These are phyloP conservation scores for Pseudocercospora vitis DNA, from an alignment of 2,329 filamentous ascomycete genomes.

Conservation along the genomic window DNA sequence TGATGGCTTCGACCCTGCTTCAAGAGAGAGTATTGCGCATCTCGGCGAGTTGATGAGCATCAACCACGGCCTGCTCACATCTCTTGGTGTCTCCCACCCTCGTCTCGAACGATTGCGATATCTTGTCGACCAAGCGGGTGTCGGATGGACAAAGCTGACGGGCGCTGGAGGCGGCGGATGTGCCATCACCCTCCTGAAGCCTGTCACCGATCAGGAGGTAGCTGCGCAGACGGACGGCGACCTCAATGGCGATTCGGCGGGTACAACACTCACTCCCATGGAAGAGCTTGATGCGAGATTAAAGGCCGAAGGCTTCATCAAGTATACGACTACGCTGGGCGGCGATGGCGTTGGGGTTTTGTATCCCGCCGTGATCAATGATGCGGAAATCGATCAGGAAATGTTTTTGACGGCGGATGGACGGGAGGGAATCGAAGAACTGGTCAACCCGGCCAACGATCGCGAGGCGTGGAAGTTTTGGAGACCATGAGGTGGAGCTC, in stretches of 20 bases:
- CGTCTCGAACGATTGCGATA: conserved; percentile 88
- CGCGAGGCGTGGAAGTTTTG: conserved; percentile 41
- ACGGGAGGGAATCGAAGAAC: conserved; percentile 77
- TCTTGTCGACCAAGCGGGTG: conserved; percentile 80
- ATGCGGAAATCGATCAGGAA: conserved; percentile 91
- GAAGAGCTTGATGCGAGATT: conserved; percentile 63
- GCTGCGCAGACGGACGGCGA: neutral
- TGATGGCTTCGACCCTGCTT: conserved; percentile 67
- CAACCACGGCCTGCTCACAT: conserved; percentile 90
- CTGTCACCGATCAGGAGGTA: conserved; percentile 18
- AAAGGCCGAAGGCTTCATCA: conserved; percentile 65
- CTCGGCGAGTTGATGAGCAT: conserved; percentile 88
- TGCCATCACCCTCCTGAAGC: conserved; percentile 84
- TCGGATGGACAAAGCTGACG: conserved; percentile 97
- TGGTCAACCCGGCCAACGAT: conserved; percentile 63
- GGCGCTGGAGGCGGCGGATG: conserved; percentile 94
- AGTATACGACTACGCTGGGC: conserved; percentile 85
- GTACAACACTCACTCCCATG: conserved; percentile 42
- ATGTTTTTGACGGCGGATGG: conserved; percentile 82
- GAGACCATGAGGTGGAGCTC: conserved; percentile 28
- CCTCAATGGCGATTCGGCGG: conserved; percentile 21
- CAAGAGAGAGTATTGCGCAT: conserved; percentile 64
- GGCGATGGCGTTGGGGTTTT: conserved; percentile 93
- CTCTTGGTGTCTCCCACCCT: conserved; percentile 91
- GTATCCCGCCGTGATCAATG: conserved; percentile 87